A percentile compares a stretch with the other conserved stretches of the same genome.
Conservation (phyloP, 495 filamentous ascomycete genomes). For the Penicillium bovifimosum region DNA sequence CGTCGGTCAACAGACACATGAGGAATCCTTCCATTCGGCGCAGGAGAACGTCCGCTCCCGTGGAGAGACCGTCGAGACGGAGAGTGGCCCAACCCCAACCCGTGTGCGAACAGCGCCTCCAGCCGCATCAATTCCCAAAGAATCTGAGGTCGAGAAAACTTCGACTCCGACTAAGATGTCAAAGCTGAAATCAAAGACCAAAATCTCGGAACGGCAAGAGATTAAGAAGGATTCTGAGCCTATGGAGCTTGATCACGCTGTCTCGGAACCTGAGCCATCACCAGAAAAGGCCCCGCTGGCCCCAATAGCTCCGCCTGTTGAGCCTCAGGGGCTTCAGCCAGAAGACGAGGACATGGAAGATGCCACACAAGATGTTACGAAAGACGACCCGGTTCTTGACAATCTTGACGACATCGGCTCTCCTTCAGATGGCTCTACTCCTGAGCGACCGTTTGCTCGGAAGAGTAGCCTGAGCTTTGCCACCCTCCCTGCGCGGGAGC, state of each 20-base stretch:
- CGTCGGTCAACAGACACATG: slow-evolving; percentile 47
- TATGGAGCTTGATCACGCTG: slow-evolving; percentile 1
- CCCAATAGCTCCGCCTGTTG: slow-evolving; percentile 3
- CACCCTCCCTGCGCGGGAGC: slow-evolving; percentile 84
- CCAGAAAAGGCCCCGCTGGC: slow-evolving; percentile 18
- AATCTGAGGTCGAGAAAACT: slow-evolving; percentile 14
- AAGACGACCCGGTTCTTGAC: slow-evolving; percentile 47
- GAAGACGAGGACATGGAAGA: slow-evolving; percentile 22
- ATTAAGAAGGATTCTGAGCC: slow-evolving; percentile 7
- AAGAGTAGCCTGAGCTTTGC: slow-evolving; percentile 95
- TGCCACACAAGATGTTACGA: slow-evolving; percentile 19
- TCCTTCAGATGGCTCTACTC: slow-evolving; percentile 57
- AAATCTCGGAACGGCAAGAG: slow-evolving; percentile 12
- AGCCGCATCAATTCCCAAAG: slow-evolving; percentile 3
- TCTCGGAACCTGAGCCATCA: slow-evolving; percentile 10
- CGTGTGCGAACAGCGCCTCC: slow-evolving; percentile 10
- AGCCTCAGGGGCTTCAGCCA: slow-evolving; percentile 15
- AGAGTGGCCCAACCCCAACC: slow-evolving; percentile 21
- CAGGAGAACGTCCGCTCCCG: slow-evolving; percentile 52
- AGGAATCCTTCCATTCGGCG: slow-evolving; percentile 62
- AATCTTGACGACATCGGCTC: slow-evolving; percentile 53
- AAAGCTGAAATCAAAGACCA: not conserved
- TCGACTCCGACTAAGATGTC: slow-evolving; percentile 13
- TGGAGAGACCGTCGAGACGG: slow-evolving; percentile 34
- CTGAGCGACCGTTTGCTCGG: slow-evolving; percentile 59